A percentile compares a stretch with the other conserved stretches of the same genome.
phyloP scores from a whole-genome alignment of 768 basidiomycete genomes.

The Tricholoma hemisulphureum region DNA sequence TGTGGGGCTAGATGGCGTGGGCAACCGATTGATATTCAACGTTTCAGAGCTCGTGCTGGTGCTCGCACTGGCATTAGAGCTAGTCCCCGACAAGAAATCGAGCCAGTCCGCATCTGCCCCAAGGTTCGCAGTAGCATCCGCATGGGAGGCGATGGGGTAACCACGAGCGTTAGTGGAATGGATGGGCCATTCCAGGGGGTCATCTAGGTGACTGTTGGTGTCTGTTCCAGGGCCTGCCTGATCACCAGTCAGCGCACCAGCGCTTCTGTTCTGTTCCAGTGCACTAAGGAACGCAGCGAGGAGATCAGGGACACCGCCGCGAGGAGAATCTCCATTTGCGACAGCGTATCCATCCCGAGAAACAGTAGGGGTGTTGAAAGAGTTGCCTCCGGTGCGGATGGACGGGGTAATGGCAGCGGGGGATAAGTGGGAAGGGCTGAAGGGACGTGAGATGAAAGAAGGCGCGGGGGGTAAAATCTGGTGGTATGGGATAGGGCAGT shows the following conservation, averaged over 20 bases:
- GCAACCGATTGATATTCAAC: not conserved
- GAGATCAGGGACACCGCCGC: not conserved
- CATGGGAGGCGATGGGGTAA: not conserved
- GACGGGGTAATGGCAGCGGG: not conserved
- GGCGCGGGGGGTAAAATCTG: not conserved
- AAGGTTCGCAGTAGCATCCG: not conserved
- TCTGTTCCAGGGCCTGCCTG: not conserved
- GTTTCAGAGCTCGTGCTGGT: too few relatives aligned
- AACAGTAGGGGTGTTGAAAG: not conserved
- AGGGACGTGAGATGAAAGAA: not conserved
- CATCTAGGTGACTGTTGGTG: not conserved
- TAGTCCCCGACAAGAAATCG: not conserved
- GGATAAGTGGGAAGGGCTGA: not conserved
- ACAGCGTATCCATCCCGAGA: not conserved
- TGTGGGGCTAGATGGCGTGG: not conserved
- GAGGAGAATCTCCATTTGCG: not conserved
- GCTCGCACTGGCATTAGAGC: not conserved
- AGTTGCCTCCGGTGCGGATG: not conserved
- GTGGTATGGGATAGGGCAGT: not conserved
- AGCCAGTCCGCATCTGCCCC: not conserved
- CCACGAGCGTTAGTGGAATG: not conserved
- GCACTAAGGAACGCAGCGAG: not conserved
- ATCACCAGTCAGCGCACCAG: not conserved
- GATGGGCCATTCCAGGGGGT: not conserved
- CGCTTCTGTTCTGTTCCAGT: not conserved